These are phyloP conservation scores for Blepharisma undulans DNA, from an alignment of 169 alveolate species.

Conservation along the genomic window DNA sequence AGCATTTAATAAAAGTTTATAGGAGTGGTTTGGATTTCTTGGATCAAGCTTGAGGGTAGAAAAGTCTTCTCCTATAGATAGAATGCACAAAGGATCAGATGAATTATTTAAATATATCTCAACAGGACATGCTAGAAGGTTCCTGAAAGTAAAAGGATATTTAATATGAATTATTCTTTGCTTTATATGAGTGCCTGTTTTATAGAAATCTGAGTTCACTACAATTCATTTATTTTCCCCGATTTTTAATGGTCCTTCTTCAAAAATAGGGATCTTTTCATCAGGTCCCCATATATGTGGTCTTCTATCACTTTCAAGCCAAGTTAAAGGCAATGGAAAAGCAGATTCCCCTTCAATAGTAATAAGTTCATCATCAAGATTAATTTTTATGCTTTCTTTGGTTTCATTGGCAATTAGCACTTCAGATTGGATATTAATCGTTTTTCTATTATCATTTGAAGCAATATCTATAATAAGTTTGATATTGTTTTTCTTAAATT, in stretches of 20 bases:
- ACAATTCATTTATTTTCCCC: neutral
- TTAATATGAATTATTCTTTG: neutral
- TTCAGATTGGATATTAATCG: neutral
- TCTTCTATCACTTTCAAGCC: neutral
- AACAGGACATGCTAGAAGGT: neutral
- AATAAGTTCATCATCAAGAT: neutral
- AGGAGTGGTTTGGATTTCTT: neutral
- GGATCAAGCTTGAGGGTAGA: neutral
- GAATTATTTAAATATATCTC: neutral
- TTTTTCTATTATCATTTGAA: neutral
- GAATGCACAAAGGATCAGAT: neutral
- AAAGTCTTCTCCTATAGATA: neutral
- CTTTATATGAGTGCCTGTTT: neutral
- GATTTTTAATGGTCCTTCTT: neutral
- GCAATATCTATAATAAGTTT: neutral
- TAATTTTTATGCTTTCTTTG: neutral
- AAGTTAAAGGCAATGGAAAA: conserved; percentile 5
- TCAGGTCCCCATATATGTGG: neutral
- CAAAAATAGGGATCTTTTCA: neutral
- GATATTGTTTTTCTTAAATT: neutral
- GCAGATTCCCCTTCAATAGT: neutral
- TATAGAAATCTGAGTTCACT: neutral
- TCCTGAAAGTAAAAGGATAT: neutral
- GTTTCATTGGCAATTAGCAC: neutral
- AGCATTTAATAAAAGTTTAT: neutral